A percentile compares a stretch with the other conserved stretches of the same genome.
Evolutionary conservation across 139 green algal species (phyloP).

Genomic region (Ulvella scutata): DNA sequence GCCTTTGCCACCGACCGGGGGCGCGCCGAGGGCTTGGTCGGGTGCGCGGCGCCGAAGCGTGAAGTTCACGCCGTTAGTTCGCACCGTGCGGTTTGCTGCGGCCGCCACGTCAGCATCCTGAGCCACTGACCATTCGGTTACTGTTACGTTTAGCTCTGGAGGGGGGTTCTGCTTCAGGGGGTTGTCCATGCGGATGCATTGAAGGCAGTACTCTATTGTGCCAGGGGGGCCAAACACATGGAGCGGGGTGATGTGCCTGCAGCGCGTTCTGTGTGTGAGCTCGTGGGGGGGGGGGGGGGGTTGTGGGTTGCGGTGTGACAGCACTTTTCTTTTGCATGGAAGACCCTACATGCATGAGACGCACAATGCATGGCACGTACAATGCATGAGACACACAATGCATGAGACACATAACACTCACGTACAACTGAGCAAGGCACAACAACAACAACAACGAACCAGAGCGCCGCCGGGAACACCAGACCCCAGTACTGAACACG

Average conservation of each 20-base stretch:
- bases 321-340: no score
- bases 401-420: no score
- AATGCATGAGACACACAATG: constrained; percentile 11
- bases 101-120: constrained; percentile 1
- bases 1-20: not conserved
- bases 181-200: not conserved
- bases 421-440: no score
- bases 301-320: no score
- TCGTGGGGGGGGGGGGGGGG: no score
- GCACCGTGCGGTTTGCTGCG: not conserved
- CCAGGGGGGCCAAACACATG: constrained; percentile 26
- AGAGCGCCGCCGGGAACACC: no score
- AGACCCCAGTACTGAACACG: no score
- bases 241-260: constrained; percentile 10
- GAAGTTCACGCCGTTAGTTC: not conserved
- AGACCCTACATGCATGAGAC: no score
- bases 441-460: no score
- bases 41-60: constrained; percentile 9
- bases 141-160: not conserved
- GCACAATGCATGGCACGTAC: constrained; percentile 15
- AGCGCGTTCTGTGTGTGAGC: no score
- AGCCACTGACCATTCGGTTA: not conserved
- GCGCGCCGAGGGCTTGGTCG: constrained; percentile 7
- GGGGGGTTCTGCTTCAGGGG: not conserved
- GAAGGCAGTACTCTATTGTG: not conserved